phyloP scores from a whole-genome alignment of 306 rosid species.

The Lathyrus sativus region DNA sequence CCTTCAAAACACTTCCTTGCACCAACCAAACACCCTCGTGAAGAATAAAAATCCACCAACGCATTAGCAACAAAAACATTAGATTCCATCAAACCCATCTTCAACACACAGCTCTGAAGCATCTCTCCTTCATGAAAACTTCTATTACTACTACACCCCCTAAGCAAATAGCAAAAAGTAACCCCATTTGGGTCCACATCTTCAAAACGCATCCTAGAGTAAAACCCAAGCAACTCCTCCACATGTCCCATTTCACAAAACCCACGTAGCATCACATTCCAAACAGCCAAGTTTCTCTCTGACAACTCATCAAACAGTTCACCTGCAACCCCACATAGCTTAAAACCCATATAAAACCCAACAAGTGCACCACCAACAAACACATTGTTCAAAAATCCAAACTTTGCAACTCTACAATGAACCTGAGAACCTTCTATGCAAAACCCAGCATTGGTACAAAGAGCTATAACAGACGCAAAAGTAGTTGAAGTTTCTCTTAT shows the following conservation, averaged over 20 bases:
- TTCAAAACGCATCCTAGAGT: slow-evolving; percentile 55
- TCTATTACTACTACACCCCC: slow-evolving; percentile 54
- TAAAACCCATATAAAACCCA: slow-evolving; percentile 56
- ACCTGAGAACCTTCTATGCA: slow-evolving; percentile 62
- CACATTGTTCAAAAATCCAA: slow-evolving; percentile 57
- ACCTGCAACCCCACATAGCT: slow-evolving; percentile 47
- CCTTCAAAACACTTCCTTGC: slow-evolving; percentile 61
- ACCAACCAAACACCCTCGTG: slow-evolving; percentile 58
- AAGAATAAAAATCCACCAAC: slow-evolving; percentile 87
- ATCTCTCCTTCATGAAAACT: slow-evolving; percentile 59
- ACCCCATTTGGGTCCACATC: slow-evolving; percentile 70
- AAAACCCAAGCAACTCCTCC: slow-evolving; percentile 43
- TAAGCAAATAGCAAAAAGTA: slow-evolving; percentile 72
- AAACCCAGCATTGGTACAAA: slow-evolving; percentile 53
- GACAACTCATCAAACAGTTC: slow-evolving; percentile 76
- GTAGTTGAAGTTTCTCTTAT: slow-evolving; percentile 61
- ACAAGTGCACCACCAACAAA: slow-evolving; percentile 65
- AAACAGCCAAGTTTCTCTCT: slow-evolving; percentile 52
- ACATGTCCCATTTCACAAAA: slow-evolving; percentile 50
- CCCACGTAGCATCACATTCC: slow-evolving; percentile 71
- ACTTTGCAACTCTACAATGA: slow-evolving; percentile 66
- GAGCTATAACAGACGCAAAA: slow-evolving; percentile 53
- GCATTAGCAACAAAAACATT: slow-evolving; percentile 72
- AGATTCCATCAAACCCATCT: slow-evolving; percentile 57
- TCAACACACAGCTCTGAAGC: slow-evolving; percentile 60